phyloP scores from a whole-genome alignment of 2,329 filamentous ascomycete species.

The Sarocladium kiliense region DNA sequence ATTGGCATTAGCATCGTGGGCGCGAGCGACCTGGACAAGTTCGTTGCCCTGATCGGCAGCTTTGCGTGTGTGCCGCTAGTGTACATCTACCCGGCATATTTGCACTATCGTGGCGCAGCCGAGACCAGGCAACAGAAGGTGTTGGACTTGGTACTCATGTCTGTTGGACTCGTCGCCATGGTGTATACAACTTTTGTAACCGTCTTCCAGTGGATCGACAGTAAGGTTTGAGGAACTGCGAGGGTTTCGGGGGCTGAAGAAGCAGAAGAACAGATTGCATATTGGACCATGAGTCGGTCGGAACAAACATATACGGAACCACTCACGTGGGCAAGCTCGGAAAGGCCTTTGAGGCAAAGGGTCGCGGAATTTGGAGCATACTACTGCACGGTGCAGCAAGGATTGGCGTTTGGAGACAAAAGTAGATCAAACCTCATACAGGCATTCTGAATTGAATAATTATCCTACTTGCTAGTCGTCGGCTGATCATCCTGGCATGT shows the following conservation, averaged over 20 bases:
- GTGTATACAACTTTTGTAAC: constrained; percentile 66
- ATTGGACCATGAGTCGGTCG: no score
- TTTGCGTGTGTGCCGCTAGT: constrained; percentile 72
- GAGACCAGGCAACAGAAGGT: constrained; percentile 47
- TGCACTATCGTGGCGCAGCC: constrained; percentile 66
- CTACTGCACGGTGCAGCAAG: constrained; percentile 2
- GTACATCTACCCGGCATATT: constrained; percentile 68
- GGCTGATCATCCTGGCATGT: no score
- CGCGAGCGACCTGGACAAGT: constrained; percentile 66
- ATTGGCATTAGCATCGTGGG: constrained; percentile 58
- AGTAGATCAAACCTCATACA: neutral
- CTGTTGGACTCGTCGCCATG: constrained; percentile 61
- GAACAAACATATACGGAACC: neutral
- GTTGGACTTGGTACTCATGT: constrained; percentile 58
- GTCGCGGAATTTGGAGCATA: neutral
- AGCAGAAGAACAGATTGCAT: no score
- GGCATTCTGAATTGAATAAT: no score
- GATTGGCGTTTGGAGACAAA: neutral
- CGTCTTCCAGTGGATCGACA: constrained; percentile 28
- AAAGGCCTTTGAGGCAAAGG: neutral
- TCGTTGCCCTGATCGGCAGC: constrained; percentile 68
- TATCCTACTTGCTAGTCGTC: no score
- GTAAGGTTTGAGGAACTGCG: constrained; percentile 4
- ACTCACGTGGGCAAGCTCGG: neutral
- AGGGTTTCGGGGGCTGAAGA: no score